phyloP scores from a whole-genome alignment of 441 rosid genomes.

The Pelargonium citronellum region DNA sequence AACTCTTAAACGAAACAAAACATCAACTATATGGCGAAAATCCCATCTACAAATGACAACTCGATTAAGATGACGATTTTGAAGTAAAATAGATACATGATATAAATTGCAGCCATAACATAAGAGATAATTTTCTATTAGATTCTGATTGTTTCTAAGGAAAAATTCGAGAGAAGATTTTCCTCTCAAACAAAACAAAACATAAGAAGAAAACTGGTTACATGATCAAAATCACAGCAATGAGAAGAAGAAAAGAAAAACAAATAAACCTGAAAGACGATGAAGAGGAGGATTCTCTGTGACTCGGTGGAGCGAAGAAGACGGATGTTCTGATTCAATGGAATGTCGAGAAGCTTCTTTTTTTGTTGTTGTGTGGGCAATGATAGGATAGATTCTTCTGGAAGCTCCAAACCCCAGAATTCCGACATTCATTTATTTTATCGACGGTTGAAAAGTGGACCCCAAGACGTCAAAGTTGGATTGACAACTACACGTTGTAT shows the following conservation, averaged over 20 bases:
- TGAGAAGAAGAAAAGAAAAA: too few species aligned
- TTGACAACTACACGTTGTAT: too few species aligned
- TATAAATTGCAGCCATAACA: not conserved
- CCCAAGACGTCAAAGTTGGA: too few species aligned
- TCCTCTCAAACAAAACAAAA: too few species aligned
- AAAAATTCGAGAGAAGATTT: too few species aligned
- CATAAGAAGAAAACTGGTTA: too few species aligned
- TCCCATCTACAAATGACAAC: not conserved
- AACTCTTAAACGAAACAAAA: not conserved
- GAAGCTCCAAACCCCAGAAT: too few species aligned
- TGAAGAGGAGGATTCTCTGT: not conserved
- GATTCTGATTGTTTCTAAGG: too few species aligned
- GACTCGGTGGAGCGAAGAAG: not conserved
- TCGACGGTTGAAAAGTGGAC: too few species aligned
- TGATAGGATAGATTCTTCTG: not conserved
- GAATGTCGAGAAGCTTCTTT: not conserved
- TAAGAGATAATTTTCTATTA: too few species aligned
- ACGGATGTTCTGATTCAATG: not conserved
- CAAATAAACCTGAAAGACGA: not conserved
- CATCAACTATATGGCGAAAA: not conserved
- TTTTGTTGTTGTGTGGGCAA: not conserved
- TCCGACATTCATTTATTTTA: too few species aligned
- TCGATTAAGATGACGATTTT: not conserved
- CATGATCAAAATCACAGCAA: too few species aligned
- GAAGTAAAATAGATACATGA: not conserved